phyloP scores from a whole-genome alignment of 805 yeast genomes.

The Monosporozyma siamensis region DNA sequence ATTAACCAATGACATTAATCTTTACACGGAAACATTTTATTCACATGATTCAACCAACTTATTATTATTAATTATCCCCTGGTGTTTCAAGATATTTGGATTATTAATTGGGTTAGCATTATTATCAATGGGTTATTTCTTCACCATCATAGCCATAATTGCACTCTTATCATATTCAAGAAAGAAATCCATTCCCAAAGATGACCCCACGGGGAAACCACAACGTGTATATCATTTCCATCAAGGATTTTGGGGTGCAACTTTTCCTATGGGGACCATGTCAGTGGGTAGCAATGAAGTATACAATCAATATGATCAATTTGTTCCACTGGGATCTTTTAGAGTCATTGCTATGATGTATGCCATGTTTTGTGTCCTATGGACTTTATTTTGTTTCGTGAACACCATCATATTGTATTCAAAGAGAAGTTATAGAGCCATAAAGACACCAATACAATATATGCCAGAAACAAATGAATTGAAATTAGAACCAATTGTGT shows the following conservation, averaged over 20 bases:
- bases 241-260: constrained; percentile 69
- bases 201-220: background rate
- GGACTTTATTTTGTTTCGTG: constrained; percentile 35
- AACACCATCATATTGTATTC: constrained; percentile 8
- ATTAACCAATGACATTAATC: constrained; percentile 38
- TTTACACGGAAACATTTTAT: constrained; percentile 17
- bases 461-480: background rate
- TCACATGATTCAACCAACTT: constrained; percentile 9
- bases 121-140: constrained; percentile 49
- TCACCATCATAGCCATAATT: constrained; percentile 38
- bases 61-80: constrained; percentile 20
- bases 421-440: background rate
- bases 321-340: constrained; percentile 41
- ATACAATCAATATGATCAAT: constrained; percentile 34
- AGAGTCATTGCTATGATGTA: constrained; percentile 55
- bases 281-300: constrained; percentile 49
- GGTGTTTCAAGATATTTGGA: constrained; percentile 30
- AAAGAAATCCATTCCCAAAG: constrained; percentile 15
- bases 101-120: constrained; percentile 37
- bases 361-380: constrained; percentile 41
- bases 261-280: constrained; percentile 88
- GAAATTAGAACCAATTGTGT: constrained; percentile 1
- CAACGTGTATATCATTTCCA: constrained; percentile 34
- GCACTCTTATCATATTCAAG: constrained; percentile 18
- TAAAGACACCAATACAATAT: background rate